Evolutionary conservation across 2,329 filamentous ascomycete species (phyloP), one percentile per base, ranked within the genome.

Genomic region (Cladosporium sp.): DNA sequence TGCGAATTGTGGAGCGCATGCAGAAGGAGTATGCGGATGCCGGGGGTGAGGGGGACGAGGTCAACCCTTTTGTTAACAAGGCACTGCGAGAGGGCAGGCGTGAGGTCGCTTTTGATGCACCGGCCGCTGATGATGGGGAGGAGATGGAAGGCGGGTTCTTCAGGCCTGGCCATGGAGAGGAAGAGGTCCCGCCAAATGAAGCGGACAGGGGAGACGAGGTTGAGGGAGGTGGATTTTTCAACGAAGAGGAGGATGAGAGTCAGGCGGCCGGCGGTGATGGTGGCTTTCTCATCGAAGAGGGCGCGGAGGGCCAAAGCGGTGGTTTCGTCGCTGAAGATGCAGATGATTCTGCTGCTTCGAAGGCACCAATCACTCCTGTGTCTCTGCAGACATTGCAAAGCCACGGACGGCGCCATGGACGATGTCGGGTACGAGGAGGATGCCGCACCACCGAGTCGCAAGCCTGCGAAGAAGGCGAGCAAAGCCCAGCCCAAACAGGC

Each of bases 1-100:
- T 96, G 70, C 79, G 89, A 3, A 93, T 97, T 53, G 78, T 89
- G 16, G 80, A 93, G 66, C 79, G 89, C 45, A 85, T 95, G 38
- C 77, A 77, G 38, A 78, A 83, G 51, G 87, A 95, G 56, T 95
- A 95, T 66, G 87, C 86, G 1, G 78, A 83, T 46, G 68, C 70
- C 35, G 72, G 59, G 11, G 61, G 56, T 1, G 58, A 54, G n/a
- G 55, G 56, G 13, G 78, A 82, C 13, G 75, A 80, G 1, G 74
- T 82, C 56, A 81, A 80, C 40, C 79, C 80, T 4, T 76, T 73
- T 56, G 72, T 71, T 28, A 77, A 52, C 58, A 68, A 54, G 52
- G 62, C 60, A 9, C 56, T 57, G 35, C 48, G 57, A 7, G 58
- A 67, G 38, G 52, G 61, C 35, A 40, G 58, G 56, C 56, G 65